Conservation (phyloP, 345 rosid species). For the Pistacia atlantica region DNA sequence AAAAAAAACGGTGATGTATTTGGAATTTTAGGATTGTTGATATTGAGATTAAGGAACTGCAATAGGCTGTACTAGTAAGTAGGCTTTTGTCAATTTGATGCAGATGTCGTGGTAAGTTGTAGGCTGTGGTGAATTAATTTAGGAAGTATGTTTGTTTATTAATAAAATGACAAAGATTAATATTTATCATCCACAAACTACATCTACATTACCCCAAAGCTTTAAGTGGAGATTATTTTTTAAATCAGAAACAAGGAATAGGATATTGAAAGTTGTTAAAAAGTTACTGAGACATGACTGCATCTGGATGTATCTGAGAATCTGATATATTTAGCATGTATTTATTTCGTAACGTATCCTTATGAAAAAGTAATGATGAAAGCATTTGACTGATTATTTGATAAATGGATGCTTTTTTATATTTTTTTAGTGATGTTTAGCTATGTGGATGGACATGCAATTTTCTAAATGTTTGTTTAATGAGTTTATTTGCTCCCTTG, state of each 20-base stretch:
- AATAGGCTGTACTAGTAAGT: background rate
- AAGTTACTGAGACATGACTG: background rate
- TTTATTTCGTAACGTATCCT: no score
- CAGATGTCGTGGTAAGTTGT: background rate
- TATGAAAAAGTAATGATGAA: no score
- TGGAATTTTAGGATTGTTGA: no score
- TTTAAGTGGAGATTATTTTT: background rate
- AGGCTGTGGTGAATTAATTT: background rate
- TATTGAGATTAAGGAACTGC: background rate
- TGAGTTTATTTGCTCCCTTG: background rate
- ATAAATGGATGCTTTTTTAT: no score
- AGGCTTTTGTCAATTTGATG: background rate
- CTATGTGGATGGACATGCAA: background rate
- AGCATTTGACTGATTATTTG: no score
- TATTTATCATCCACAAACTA: background rate
- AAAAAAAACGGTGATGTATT: no score
- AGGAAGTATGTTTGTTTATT: background rate
- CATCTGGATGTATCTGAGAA: background rate
- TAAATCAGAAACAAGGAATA: background rate
- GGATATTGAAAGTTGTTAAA: background rate
- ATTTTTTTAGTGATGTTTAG: no score
- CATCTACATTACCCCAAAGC: background rate
- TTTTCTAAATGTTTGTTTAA: background rate
- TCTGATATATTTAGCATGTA: no score
- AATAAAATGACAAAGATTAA: no score